Conservation (phyloP, 176 grass and related monocot genomes). For the Otatea glauca region DNA sequence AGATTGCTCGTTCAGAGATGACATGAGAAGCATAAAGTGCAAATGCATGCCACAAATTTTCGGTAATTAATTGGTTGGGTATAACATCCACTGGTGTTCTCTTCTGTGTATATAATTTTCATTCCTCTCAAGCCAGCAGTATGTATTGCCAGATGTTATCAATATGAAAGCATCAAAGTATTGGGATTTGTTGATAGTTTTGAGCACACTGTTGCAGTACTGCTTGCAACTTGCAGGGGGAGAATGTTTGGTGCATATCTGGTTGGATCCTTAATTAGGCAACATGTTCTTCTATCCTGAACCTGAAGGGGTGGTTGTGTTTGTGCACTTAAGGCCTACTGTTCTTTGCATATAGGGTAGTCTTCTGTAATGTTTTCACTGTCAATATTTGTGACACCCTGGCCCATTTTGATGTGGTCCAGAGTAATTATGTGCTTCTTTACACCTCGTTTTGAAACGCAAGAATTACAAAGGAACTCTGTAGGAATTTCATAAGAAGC, state of each 20-base stretch:
- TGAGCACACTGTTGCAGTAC: constrained; percentile 21
- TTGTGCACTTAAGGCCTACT: constrained; percentile 6
- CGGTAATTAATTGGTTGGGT: background rate
- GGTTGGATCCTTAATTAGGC: background rate
- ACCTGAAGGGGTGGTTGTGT: constrained; percentile 24
- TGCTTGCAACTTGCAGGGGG: constrained; percentile 16
- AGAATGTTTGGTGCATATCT: constrained; percentile 44
- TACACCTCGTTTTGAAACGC: no score
- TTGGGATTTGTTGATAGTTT: background rate
- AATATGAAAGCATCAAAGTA: constrained; percentile 15
- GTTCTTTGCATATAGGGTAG: constrained; percentile 2
- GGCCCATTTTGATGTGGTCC: constrained; percentile 21
- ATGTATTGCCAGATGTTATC: constrained; percentile 12
- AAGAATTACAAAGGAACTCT: background rate
- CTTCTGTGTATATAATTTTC: constrained; percentile 36
- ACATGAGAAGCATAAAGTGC: background rate
- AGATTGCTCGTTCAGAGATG: background rate
- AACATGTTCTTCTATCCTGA: background rate
- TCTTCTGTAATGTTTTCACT: background rate
- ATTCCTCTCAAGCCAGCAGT: background rate
- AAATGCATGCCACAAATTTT: background rate
- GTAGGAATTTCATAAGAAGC: background rate
- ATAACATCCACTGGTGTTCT: background rate
- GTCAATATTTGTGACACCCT: background rate
- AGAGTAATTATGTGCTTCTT: background rate